phyloP scores from a whole-genome alignment of 768 basidiomycete genomes.

The Russula lepida region DNA sequence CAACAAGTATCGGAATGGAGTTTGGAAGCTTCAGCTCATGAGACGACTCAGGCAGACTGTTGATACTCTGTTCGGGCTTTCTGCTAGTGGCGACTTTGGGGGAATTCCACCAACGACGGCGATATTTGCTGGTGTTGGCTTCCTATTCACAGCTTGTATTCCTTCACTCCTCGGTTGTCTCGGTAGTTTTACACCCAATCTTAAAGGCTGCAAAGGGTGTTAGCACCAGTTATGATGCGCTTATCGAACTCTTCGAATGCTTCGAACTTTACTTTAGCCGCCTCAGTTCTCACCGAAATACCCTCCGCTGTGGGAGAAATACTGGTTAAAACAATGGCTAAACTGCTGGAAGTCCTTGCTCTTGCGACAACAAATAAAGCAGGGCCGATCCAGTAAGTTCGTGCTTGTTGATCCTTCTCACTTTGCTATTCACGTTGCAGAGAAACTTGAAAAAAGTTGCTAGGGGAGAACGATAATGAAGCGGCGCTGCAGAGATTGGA shows the following conservation, averaged over 20 bases:
- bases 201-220: not conserved
- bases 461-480: not conserved
- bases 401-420: not conserved
- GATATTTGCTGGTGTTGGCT: not conserved
- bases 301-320: not conserved
- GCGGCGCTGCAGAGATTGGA: not conserved
- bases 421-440: not conserved
- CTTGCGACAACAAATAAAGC: constrained; percentile 2
- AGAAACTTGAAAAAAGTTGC: not conserved
- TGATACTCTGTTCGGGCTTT: not conserved
- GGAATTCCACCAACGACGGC: not conserved
- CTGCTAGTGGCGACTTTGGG: not conserved
- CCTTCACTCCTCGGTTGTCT: too few relatives aligned
- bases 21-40: not conserved
- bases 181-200: too few relatives aligned
- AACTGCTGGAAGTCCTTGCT: not conserved
- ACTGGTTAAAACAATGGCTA: not conserved
- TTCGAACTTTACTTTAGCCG: not conserved
- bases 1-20: not conserved
- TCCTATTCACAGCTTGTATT: not conserved
- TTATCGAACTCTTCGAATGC: not conserved
- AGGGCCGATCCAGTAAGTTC: not conserved
- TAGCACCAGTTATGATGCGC: too few relatives aligned
- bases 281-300: not conserved
- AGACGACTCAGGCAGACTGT: not conserved